These are phyloP conservation scores for Zasmidium citrigriseum DNA, from an alignment of 2,329 filamentous ascomycete genomes.

Conservation along the genomic window DNA sequence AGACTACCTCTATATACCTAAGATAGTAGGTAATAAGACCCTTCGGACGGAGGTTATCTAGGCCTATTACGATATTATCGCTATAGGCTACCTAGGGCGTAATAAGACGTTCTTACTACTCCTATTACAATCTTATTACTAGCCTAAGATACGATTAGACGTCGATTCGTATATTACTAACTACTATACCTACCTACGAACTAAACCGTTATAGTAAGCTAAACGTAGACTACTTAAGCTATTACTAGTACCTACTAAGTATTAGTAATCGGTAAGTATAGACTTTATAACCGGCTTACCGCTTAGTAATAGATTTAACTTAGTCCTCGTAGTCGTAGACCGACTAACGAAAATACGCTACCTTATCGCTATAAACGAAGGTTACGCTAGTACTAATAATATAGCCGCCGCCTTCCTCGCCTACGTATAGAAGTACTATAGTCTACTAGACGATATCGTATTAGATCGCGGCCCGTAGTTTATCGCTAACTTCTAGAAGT, in stretches of 20 bases:
- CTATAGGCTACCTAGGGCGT: not conserved
- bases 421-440: not conserved
- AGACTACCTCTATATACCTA: not conserved
- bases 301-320: not conserved
- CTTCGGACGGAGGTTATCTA: not conserved
- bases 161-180: not conserved
- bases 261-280: not conserved
- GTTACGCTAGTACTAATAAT: not conserved
- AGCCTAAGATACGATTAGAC: not conserved
- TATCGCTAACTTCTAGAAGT: not conserved
- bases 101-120: not conserved
- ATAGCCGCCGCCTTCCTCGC: not conserved
- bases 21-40: not conserved
- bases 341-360: not conserved
- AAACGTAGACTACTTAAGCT: not conserved
- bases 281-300: too few species aligned
- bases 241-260: not conserved
- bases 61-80: not conserved
- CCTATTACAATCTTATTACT: not conserved
- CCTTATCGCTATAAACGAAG: not conserved
- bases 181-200: not conserved
- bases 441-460: not conserved
- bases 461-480: not conserved
- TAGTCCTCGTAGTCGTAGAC: not conserved
- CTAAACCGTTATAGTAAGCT: not conserved